Evolutionary conservation across 116 monocot genomes (phyloP).

Genomic region (Zostera marina): DNA sequence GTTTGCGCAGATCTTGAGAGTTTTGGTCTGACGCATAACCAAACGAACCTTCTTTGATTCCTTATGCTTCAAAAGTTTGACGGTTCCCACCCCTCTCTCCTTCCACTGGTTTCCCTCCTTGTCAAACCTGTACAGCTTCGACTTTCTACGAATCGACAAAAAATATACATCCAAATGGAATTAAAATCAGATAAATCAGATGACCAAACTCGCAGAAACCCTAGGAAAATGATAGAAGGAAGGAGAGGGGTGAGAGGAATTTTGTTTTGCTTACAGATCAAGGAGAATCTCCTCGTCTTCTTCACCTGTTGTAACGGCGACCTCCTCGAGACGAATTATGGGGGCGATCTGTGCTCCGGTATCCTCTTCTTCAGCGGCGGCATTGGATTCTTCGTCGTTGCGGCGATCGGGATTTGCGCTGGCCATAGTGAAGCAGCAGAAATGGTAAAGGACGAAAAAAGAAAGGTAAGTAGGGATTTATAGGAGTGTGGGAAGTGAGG

Average conservation of each 20-base stretch:
- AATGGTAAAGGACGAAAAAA: neutral
- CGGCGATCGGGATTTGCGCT: conserved; percentile 46
- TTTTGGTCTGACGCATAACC: conserved; percentile 71
- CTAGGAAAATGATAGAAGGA: neutral
- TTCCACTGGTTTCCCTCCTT: conserved; percentile 82
- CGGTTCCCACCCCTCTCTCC: conserved; percentile 56
- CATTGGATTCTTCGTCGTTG: conserved; percentile 13
- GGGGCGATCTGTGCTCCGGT: conserved; percentile 84
- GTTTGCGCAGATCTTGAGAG: conserved; percentile 84
- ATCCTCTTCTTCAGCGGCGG: conserved; percentile 67
- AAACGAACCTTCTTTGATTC: conserved; percentile 45
- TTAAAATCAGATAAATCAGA: neutral
- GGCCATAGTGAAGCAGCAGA: conserved; percentile 20
- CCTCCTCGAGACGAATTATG: conserved; percentile 77
- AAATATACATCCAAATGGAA: neutral
- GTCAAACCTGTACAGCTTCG: conserved; percentile 65
- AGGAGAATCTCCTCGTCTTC: conserved; percentile 66
- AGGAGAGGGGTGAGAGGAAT: neutral
- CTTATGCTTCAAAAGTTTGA: conserved; percentile 65
- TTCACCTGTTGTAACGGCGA: conserved; percentile 88
- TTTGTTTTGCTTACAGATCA: conserved; percentile 36
- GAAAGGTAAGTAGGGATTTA: too few species aligned
- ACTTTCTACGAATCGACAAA: too few species aligned
- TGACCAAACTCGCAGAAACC: neutral
- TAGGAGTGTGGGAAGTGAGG: neutral